Base-by-base conservation (phyloP, 139 green algal species). In the Trebouxia sp. region DNA sequence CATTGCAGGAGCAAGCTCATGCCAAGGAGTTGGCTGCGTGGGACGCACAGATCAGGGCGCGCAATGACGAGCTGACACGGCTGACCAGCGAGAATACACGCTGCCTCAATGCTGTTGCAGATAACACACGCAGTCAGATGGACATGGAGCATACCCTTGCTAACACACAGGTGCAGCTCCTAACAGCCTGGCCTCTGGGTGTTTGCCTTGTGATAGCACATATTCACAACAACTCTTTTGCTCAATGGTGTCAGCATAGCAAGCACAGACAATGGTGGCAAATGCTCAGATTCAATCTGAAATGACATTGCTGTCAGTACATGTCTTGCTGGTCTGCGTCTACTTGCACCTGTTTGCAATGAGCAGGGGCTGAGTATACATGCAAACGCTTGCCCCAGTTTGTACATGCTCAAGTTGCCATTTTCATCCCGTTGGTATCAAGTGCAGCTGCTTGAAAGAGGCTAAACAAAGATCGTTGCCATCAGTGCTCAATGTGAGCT, bases 61-160 rank as follows among this genome's bases (percentile, higher is more conserved):
- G 87, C 32, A 91, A 78, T 42, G 80, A 91, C 45, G 88, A 94
- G 83, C 80, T 95, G 70, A 78, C 85, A 14, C 48, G 10, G 48
- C 80, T 90, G 30, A 95, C 91, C 12, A 65, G 66, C 1, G 90
- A 92, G 72, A 95, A 95, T 87, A 95, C 92, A 6, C 79, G 47
- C 32, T 90, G 85, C 67, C 78, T 95, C 30, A 90, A 91, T 62
- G 81, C 84, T 0, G 85, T 94, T 1, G 88, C 85, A 15, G 85
- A 91, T 17, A 84, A 94, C 22, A 92, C 88, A 0, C 50, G 72
- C 0, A 69, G 70, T 45, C 90, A 94, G 76, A 80, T 83, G 30
- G 48, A 78, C 9, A 81, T 94, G 43, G 90, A 94, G 80, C 17
- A 55, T 28, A 66, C 65, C 24, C 65, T 91, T 4, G 79, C 89